phyloP scores from a whole-genome alignment of 106 monocot species.

The Dendrobium huoshanense region DNA sequence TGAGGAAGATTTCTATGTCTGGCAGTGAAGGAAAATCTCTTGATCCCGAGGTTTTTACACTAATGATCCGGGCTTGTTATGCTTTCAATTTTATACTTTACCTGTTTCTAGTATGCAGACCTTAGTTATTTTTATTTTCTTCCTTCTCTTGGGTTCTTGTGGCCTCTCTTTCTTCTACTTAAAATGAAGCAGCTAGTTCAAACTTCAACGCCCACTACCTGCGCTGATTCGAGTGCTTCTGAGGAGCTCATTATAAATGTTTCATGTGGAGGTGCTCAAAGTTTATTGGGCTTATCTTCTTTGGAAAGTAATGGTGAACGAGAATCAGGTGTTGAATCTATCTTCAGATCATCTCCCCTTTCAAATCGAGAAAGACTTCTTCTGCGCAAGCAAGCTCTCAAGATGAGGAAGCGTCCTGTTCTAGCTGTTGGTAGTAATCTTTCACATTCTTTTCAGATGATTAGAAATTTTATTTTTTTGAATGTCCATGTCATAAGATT shows the following conservation, averaged over 20 bases:
- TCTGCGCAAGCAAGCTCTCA: constrained; percentile 87
- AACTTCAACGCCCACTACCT: constrained; percentile 15
- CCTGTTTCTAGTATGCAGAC: not conserved
- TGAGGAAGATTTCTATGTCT: not conserved
- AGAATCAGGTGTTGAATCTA: constrained; percentile 18
- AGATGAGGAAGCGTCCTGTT: constrained; percentile 74
- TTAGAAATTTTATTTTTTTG: not conserved
- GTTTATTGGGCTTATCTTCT: constrained; percentile 3
- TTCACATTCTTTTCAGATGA: not conserved
- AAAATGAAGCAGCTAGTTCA: constrained; percentile 11
- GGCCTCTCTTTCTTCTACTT: constrained; percentile 6
- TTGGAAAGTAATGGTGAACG: constrained; percentile 3
- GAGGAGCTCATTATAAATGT: constrained; percentile 13
- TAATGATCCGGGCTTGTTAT: not conserved
- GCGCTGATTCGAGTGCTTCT: constrained; percentile 5
- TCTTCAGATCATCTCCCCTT: constrained; percentile 45
- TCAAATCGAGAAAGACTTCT: constrained; percentile 88
- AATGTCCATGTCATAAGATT: too few relatives aligned
- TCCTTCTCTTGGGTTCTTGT: not conserved
- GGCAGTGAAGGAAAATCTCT: constrained; percentile 6
- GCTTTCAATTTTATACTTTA: not conserved
- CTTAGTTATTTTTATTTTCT: not conserved
- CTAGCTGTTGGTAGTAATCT: constrained; percentile 72
- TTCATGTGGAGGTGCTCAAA: constrained; percentile 6
- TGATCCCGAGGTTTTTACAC: not conserved